A percentile compares a stretch with the other conserved stretches of the same genome.
These are phyloP conservation scores for Ceratobasidium sp. DNA, from an alignment of 1,284 basidiomycete species.

Conservation along the genomic window DNA sequence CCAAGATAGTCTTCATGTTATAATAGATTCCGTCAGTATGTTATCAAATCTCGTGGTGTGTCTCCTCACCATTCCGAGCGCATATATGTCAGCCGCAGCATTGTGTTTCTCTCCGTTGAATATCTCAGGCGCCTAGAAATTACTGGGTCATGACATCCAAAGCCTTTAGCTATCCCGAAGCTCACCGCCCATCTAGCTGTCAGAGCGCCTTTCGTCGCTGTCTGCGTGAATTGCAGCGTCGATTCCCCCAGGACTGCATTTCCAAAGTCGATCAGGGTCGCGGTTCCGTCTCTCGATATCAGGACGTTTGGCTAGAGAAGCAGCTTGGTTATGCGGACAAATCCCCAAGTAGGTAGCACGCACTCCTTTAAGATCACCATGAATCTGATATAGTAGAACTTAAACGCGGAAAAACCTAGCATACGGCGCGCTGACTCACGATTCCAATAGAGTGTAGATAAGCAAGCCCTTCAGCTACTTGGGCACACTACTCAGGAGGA, in stretches of 20 bases:
- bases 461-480: conserved; percentile 5
- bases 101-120: not conserved
- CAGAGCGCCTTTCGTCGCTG: not conserved
- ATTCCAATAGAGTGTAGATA: not conserved
- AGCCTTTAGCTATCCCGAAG: not conserved
- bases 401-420: not conserved
- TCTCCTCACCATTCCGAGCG: conserved; percentile 13
- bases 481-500: not conserved
- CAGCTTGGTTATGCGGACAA: not conserved
- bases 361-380: conserved; percentile 18
- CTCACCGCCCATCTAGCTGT: conserved; percentile 4
- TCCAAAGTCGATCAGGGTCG: not conserved
- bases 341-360: not conserved
- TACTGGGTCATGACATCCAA: not conserved
- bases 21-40: not conserved
- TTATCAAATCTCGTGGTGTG: not conserved
- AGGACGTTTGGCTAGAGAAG: not conserved
- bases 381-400: not conserved
- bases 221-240: not conserved
- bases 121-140: conserved; percentile 11
- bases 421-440: not conserved
- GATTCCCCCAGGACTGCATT: not conserved
- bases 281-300: not conserved
- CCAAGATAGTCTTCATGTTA: conserved; percentile 24
- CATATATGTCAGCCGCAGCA: conserved; percentile 9